Base-by-base conservation (phyloP, 2,329 filamentous ascomycete genomes). In the Chalaropsis thielavioides region DNA sequence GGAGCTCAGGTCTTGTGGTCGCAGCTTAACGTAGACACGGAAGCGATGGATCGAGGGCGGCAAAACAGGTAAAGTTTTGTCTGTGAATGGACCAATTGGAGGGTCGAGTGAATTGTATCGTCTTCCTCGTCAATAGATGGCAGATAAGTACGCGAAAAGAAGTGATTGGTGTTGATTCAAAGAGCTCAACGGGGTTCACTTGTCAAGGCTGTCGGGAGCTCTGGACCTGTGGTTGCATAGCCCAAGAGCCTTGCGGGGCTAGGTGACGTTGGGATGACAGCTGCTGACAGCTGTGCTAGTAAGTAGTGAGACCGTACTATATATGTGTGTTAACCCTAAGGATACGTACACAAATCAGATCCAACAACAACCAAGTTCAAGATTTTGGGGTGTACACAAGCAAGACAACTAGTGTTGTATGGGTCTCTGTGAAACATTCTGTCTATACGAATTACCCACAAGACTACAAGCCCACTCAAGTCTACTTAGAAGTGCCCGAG, bases 241-340 rank as follows among this genome's bases (percentile, higher is more conserved):
- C 62, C 46, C 19, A 46, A 35, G 62, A 65, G 63, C 63, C 56
- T 51, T 65, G 63, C 56, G 63, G 63, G 56, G 63, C 58, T 65
- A n/a, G 51, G 41, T 60, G 63, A 46, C 41, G 51, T 51, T 61
- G 13, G 15, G 7, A 1, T 6, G 15, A 15, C 62, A 58, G 35
- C 46, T 64, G 62, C 2, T 19, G 24, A 0, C 62, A 59, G 49
- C 62, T 44, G 62, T n/a, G 11, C 6, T 6, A 6, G 10, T 13
- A 5, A 11, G 1, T n/a, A 24, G 13, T 0, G 3, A 64, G 13
- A 58, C 51, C 51, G 27, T 58, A 58, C 7, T 1, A 2, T 3
- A 1, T 13, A 1, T 17, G 1, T n/a, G 0, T 2, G 2, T 10
- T 15, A 56, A 64, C 62, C 62, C 62, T 64, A 64, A 40, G 2